Percentiles rank a stretch among this genome's conserved stretches.
phyloP scores from a whole-genome alignment of 148 eudicot genomes.

The Hydrangea macrophylla region DNA sequence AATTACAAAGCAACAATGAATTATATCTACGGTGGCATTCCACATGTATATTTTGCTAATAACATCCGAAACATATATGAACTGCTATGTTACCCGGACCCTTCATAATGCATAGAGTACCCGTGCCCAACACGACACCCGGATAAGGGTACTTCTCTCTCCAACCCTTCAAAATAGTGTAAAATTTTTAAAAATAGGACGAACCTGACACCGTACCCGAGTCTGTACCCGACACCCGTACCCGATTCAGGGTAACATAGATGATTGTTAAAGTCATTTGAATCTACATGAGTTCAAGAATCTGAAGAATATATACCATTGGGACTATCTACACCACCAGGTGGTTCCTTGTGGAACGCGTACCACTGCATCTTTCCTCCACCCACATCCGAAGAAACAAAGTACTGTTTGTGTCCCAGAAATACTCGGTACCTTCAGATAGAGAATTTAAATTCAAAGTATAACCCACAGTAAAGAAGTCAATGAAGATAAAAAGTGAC shows the following conservation, averaged over 20 bases:
- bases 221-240: no score
- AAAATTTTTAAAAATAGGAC: no score
- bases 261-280: neutral
- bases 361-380: constrained; percentile 99
- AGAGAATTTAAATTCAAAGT: neutral
- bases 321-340: constrained; percentile 81
- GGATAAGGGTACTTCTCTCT: neutral
- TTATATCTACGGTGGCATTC: no score
- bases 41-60: no score
- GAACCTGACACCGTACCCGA: no score
- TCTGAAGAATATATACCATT: constrained; percentile 41
- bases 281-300: constrained; percentile 8
- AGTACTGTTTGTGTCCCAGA: constrained; percentile 96
- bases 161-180: neutral
- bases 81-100: no score
- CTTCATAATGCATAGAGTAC: neutral
- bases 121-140: neutral
- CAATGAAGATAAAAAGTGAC: no score
- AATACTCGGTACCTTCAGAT: constrained; percentile 76
- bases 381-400: constrained; percentile 94
- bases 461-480: neutral
- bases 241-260: no score
- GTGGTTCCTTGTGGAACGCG: constrained; percentile 84
- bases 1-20: no score
- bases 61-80: no score